phyloP scores from a whole-genome alignment of 768 basidiomycete genomes.

The Tylopilus intermedius region DNA sequence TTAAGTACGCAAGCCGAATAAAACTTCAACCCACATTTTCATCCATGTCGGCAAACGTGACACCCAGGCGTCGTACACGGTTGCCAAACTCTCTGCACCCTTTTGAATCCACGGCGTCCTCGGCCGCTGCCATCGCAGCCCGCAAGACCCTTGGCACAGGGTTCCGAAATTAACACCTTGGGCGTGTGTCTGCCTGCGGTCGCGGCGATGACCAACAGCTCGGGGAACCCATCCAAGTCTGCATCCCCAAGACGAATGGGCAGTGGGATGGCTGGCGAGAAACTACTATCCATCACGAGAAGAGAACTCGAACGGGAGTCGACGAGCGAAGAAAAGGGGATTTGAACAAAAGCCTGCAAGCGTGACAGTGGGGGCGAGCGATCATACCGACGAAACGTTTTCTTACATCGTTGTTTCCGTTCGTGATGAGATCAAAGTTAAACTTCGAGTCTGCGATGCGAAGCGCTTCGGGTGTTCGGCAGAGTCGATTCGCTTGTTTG shows the following conservation, averaged over 20 bases:
- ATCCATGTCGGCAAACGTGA: slow-evolving; percentile 85
- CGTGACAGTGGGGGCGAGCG: neutral
- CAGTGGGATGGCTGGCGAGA: slow-evolving; percentile 69
- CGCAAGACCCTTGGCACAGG: slow-evolving; percentile 49
- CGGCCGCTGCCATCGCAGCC: slow-evolving; percentile 52
- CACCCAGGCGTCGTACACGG: slow-evolving; percentile 75
- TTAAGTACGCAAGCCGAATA: too few species aligned
- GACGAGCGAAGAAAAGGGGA: slow-evolving; percentile 61
- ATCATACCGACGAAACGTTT: neutral
- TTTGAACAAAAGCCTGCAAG: slow-evolving; percentile 58
- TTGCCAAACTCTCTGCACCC: slow-evolving; percentile 57
- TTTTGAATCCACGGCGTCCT: slow-evolving; percentile 63
- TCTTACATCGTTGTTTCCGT: slow-evolving; percentile 48
- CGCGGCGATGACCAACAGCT: slow-evolving; percentile 60
- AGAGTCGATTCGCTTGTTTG: slow-evolving; percentile 50
- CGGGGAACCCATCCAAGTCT: slow-evolving; percentile 93
- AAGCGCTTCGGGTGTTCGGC: slow-evolving; percentile 73
- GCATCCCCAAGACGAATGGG: slow-evolving; percentile 82
- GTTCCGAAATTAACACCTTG: slow-evolving; percentile 57
- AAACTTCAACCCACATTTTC: slow-evolving; percentile 62
- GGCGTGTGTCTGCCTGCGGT: slow-evolving; percentile 47
- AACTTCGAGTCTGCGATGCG: slow-evolving; percentile 81
- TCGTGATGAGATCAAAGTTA: slow-evolving; percentile 60
- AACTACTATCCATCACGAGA: slow-evolving; percentile 64
- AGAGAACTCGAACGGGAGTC: slow-evolving; percentile 47